Evolutionary conservation across 306 rosid genomes (phyloP).

Genomic region (Alnus rubra): DNA sequence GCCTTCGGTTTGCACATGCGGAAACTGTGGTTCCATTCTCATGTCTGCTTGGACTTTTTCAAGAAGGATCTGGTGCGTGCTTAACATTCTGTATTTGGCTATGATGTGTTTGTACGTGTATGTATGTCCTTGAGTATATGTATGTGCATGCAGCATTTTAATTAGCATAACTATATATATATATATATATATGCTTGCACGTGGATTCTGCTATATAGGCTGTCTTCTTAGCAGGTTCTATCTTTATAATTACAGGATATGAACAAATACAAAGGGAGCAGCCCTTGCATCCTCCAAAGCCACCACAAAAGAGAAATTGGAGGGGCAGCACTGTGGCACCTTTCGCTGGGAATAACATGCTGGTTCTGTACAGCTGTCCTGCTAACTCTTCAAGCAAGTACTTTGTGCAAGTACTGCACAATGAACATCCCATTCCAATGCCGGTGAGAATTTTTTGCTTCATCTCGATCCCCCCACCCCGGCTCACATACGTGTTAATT

Average conservation of each 20-base stretch:
- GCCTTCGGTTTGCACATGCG: constrained; percentile 93
- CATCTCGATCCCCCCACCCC: neutral
- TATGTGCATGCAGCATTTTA: neutral
- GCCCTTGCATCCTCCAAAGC: constrained; percentile 77
- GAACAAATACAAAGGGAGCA: constrained; percentile 66
- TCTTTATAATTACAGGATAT: constrained; percentile 52
- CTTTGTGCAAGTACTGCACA: constrained; percentile 85
- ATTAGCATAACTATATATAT: neutral
- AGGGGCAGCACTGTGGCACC: constrained; percentile 78
- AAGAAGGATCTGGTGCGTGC: constrained; percentile 69
- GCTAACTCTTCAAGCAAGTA: constrained; percentile 58
- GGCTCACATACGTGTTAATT: too few species aligned
- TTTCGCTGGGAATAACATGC: constrained; percentile 91
- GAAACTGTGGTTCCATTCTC: constrained; percentile 95
- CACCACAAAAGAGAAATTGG: constrained; percentile 86
- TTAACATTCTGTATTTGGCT: constrained; percentile 16
- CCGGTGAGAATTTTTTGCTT: constrained; percentile 49
- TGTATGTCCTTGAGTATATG: neutral
- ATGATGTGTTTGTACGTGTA: neutral
- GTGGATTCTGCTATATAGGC: neutral
- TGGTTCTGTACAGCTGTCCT: constrained; percentile 76
- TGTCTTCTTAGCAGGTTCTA: constrained; percentile 16
- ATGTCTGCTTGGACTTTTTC: constrained; percentile 92
- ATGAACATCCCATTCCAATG: constrained; percentile 76
- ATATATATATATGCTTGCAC: neutral